Evolutionary conservation across 1,284 basidiomycete species (phyloP).

Genomic region (Cutaneotrichosporon arboriforme): DNA sequence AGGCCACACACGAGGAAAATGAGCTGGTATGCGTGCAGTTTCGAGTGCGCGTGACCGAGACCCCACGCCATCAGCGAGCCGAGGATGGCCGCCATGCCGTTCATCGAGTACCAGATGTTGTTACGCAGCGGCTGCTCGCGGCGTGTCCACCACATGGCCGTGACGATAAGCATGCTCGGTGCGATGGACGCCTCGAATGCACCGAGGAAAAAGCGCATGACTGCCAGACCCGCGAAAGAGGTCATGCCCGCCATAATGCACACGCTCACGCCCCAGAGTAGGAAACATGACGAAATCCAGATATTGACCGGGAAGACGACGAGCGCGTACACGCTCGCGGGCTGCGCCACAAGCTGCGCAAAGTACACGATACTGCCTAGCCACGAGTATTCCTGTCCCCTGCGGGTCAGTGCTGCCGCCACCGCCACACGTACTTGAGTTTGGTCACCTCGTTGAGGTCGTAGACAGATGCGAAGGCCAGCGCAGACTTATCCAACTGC

Average conservation of each 20-base stretch:
- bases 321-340: slow-evolving; percentile 26
- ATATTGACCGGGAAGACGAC: slow-evolving; percentile 24
- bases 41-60: slow-evolving; percentile 26
- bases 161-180: slow-evolving; percentile 18
- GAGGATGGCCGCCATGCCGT: slow-evolving; percentile 7
- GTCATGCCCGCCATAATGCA: slow-evolving; percentile 23
- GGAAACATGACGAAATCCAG: slow-evolving; percentile 29
- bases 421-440: background rate
- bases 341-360: slow-evolving; percentile 17
- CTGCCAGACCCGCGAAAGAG: slow-evolving; percentile 22
- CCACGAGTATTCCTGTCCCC: slow-evolving; percentile 25
- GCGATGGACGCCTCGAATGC: slow-evolving; percentile 28
- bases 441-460: slow-evolving; percentile 5
- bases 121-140: slow-evolving; percentile 30
- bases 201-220: slow-evolving; percentile 29
- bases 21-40: slow-evolving; percentile 38
- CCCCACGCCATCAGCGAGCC: slow-evolving; percentile 37
- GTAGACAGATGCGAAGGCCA: slow-evolving; percentile 31
- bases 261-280: slow-evolving; percentile 22
- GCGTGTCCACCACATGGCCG: slow-evolving; percentile 37
- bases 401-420: background rate
- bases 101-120: slow-evolving; percentile 26
- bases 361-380: slow-evolving; percentile 33
- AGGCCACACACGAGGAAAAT: slow-evolving; percentile 54
- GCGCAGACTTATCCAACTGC: slow-evolving; percentile 32